phyloP scores from a whole-genome alignment of 2,329 filamentous ascomycete species.

The Lojkania enalia region DNA sequence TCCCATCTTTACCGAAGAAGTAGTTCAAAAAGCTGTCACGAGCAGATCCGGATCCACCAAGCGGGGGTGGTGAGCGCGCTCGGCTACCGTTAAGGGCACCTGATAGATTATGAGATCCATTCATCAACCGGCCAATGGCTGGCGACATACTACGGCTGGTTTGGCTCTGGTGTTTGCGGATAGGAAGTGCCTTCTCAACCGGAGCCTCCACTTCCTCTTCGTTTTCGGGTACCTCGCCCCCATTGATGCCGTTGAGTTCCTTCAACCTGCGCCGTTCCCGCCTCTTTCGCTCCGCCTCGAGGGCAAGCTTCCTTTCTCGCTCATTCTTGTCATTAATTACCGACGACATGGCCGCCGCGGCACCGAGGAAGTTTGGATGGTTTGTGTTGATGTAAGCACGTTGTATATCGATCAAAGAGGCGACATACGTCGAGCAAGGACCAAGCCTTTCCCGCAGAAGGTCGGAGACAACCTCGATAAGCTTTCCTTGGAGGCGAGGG shows the following conservation, averaged over 20 bases:
- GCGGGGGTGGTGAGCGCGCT: constrained; percentile 63
- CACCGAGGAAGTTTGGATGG: constrained; percentile 96
- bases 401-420: constrained; percentile 96
- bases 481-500: constrained; percentile 89
- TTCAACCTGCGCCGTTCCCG: constrained; percentile 81
- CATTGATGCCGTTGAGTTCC: constrained; percentile 70
- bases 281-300: constrained; percentile 83
- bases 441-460: constrained; percentile 89
- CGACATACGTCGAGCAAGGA: constrained; percentile 86
- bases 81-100: constrained; percentile 69
- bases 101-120: constrained; percentile 60
- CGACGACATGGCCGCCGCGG: constrained; percentile 94
- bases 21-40: constrained; percentile 95
- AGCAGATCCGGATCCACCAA: constrained; percentile 63
- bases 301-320: constrained; percentile 78
- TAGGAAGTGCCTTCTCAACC: constrained; percentile 58
- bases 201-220: constrained; percentile 62
- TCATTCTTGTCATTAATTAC: constrained; percentile 96
- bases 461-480: constrained; percentile 97
- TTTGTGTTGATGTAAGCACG: constrained; percentile 99
- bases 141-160: constrained; percentile 80
- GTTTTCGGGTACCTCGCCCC: constrained; percentile 67
- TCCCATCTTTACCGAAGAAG: constrained; percentile 95
- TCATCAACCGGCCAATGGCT: constrained; percentile 66
- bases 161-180: constrained; percentile 65